Evolutionary conservation across 2,329 filamentous ascomycete genomes (phyloP), one percentile per base, ranked within the genome.

Genomic region (Neophaeococcomyces aloes): DNA sequence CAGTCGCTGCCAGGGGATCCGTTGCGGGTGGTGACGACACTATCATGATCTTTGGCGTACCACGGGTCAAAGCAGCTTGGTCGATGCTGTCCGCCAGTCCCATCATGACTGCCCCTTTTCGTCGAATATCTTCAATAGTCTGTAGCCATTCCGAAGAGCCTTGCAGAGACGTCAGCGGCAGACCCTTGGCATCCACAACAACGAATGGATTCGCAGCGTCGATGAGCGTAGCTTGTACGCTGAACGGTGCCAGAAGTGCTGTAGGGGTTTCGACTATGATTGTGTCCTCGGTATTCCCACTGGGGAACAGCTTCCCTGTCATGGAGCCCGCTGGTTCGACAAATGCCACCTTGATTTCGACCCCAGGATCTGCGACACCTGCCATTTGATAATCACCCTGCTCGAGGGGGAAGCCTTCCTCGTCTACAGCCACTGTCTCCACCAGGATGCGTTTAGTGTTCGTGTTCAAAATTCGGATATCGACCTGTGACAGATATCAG

Each of bases 361-460:
- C 70, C 1, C 66, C 74, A 0, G 65, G 70, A 0, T 77, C 77
- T 2, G 73, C 64, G 0, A 82, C 79, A 0, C 79, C 79, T 53
- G 81, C 78, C 48, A 83, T 79, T 1, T 62, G 59, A 54, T 78
- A 80, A 11, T 74, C 66, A 0, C 78, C 79, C 10, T 62, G 59
- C 10, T 34, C 46, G 51, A 2, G 46, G 0, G 66, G 61, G 1
- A 66, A 66, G 2, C 72, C 66, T 45, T 74, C 66, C 0, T 62
- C 67, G 1, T 66, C 68, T 3, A 79, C 65, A 0, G 65, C 61
- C 49, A 83, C 81, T 0, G 65, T 71, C 1, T 74, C 69, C 32
- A 71, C 61, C 44, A 83, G 74, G 14, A 78, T 58, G 55, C 83
- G 83, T 15, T 64, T 63, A 0, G 81, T 86, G 53, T 86, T 86